Conservation (phyloP, 805 yeast species). For the Candida chilensis region DNA sequence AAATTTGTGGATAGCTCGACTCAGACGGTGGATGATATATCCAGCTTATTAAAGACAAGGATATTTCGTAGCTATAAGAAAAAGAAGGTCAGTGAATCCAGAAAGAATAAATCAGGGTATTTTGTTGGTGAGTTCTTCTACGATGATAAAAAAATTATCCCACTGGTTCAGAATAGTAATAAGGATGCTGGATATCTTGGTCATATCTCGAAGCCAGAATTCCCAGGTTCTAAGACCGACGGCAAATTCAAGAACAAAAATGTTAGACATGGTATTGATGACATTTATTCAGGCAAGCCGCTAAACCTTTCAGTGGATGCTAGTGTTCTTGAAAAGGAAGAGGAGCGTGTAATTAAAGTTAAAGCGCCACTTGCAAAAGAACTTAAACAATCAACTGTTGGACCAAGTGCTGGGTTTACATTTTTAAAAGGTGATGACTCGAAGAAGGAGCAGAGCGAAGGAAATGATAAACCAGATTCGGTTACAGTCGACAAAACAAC, state of each 20-base stretch:
- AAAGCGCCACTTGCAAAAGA: neutral
- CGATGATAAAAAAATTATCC: too few species aligned
- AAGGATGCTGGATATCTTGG: slow-evolving; percentile 28
- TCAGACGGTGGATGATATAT: slow-evolving; percentile 21
- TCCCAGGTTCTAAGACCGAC: slow-evolving; percentile 5
- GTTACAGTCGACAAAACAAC: too few species aligned
- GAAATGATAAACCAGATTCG: neutral
- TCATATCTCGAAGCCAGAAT: slow-evolving; percentile 18
- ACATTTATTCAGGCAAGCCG: slow-evolving; percentile 1
- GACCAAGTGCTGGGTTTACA: slow-evolving; percentile 1
- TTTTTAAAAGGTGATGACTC: neutral
- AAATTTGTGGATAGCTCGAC: slow-evolving; percentile 30
- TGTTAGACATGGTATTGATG: slow-evolving; percentile 1
- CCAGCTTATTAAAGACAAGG: neutral
- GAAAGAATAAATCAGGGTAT: slow-evolving; percentile 12
- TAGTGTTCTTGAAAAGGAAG: neutral
- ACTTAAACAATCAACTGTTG: neutral
- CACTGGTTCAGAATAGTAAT: too few species aligned
- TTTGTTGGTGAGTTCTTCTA: slow-evolving; percentile 27
- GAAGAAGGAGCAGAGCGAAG: neutral
- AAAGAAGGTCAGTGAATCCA: slow-evolving; percentile 1
- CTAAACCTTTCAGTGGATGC: neutral
- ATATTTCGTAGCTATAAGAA: slow-evolving; percentile 1
- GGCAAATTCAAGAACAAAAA: neutral
- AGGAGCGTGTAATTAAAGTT: neutral